Evolutionary conservation across 2,329 filamentous ascomycete species (phyloP).

Genomic region (Bipolaris sorokiniana): DNA sequence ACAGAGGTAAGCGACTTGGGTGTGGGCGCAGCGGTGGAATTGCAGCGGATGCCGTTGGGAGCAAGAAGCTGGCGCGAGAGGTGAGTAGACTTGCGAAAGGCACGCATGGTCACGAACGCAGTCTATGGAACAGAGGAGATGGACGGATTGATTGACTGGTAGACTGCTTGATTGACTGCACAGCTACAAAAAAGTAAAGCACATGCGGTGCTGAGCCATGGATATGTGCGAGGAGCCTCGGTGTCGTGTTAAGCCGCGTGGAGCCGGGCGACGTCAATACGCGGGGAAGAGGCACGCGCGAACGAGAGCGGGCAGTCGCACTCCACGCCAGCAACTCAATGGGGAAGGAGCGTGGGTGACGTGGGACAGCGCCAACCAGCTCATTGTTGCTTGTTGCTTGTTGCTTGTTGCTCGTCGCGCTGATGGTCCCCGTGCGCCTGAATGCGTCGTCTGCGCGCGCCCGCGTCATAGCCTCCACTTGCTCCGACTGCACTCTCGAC

Average conservation of each 20-base stretch:
- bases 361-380: not conserved
- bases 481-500: not conserved
- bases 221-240: slow-evolving; percentile 32
- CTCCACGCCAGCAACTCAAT: slow-evolving; percentile 4
- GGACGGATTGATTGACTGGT: slow-evolving; percentile 8
- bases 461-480: slow-evolving; percentile 13
- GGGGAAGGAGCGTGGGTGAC: slow-evolving; percentile 8
- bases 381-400: slow-evolving; percentile 1
- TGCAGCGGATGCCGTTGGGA: slow-evolving; percentile 39
- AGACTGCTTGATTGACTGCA: slow-evolving; percentile 12
- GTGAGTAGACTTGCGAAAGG: slow-evolving; percentile 40
- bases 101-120: slow-evolving; percentile 41
- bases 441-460: slow-evolving; percentile 7
- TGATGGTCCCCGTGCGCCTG: slow-evolving; percentile 19
- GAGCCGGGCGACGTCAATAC: slow-evolving; percentile 31
- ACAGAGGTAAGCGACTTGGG: slow-evolving; percentile 70
- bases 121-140: slow-evolving; percentile 12
- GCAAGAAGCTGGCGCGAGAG: slow-evolving; percentile 46
- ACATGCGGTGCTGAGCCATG: slow-evolving; percentile 17
- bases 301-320: slow-evolving; percentile 11
- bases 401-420: slow-evolving; percentile 5
- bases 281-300: slow-evolving; percentile 23
- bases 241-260: slow-evolving; percentile 34
- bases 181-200: slow-evolving; percentile 23
- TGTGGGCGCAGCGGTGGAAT: slow-evolving; percentile 37